Base-by-base conservation (phyloP, 2,329 filamentous ascomycete genomes). In the Cadophora sp. region DNA sequence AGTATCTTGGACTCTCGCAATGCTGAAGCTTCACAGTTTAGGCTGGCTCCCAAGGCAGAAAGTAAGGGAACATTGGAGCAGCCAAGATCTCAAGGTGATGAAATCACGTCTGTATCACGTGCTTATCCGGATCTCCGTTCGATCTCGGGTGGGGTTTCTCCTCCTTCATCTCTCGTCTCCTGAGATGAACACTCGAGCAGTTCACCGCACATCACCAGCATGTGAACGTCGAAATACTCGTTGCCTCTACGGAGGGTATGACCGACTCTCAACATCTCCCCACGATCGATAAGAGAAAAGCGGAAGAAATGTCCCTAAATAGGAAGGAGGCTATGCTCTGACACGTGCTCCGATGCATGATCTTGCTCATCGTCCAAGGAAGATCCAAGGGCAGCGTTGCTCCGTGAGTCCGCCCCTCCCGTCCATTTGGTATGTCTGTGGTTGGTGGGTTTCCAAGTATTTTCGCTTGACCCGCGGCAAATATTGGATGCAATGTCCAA, bases 291-390 rank as follows among this genome's bases (percentile, higher is more conserved):
- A 53, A 53, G 14, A n/a, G 16, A 29, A 53, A 12, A 19, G 24
- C 62, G 62, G 50, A 43, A n/a, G 22, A n/a, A 2, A 29, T 27
- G 40, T 1, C 16, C 62, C 27, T 6, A 43, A 64, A 55, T 3
- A 43, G 50, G 62, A 64, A 64, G 62, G 62, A 55, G 50, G n/a
- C 24, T 46, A 46, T 50, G 27, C 48, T 40, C 40, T 19, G 29
- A 26, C 37, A 55, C 62, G 53, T 64, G 48, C 62, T 55, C 62
- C 55, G 22, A 40, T 59, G 55, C 55, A 59, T 58, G 55, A 37
- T 59, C 43, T 40, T 14, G 31, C 55, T 59, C n/a, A 40, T 29
- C 51, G 5, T 5, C 11, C 24, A 55, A 8, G 24, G 24, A 19
- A 55, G 16, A 29, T 16, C 24, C 8, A n/a, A 55, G 43, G 43